Conservation (phyloP, 371 early-diverging fungal genomes). For the Mucor racemosus region DNA sequence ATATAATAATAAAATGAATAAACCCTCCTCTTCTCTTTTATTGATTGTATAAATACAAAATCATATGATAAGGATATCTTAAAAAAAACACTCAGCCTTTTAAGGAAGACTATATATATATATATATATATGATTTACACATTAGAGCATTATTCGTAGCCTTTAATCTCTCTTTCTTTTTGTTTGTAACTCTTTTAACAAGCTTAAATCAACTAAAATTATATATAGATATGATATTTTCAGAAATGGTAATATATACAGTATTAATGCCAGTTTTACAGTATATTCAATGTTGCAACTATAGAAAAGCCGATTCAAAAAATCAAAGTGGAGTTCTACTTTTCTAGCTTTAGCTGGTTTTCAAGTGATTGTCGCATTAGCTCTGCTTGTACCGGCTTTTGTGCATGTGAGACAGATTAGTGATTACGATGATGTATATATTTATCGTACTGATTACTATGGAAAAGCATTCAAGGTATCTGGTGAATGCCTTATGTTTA, state of each 20-base stretch:
- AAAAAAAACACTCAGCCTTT: conserved; percentile 2
- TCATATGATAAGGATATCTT: neutral
- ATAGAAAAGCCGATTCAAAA: neutral
- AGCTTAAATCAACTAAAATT: too few species aligned
- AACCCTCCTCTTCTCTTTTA: neutral
- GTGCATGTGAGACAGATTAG: neutral
- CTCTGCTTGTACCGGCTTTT: neutral
- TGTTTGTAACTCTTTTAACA: neutral
- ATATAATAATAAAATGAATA: neutral
- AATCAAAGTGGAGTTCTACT: neutral
- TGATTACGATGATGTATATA: neutral
- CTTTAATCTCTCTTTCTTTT: neutral
- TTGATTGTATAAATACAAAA: neutral
- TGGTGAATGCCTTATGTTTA: conserved; percentile 9
- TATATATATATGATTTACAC: neutral
- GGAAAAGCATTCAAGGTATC: conserved; percentile 8
- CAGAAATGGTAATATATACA: neutral
- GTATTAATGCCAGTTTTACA: neutral
- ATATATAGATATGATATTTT: neutral
- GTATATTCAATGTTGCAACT: neutral
- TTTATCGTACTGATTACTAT: neutral
- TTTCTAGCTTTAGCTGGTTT: neutral
- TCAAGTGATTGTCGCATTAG: neutral
- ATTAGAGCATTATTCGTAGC: too few species aligned
- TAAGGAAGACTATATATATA: neutral